Percentiles rank a stretch among this genome's conserved stretches.
Conservation (phyloP, 1,284 basidiomycete genomes). For the Sanguinoderma infundibulare region DNA sequence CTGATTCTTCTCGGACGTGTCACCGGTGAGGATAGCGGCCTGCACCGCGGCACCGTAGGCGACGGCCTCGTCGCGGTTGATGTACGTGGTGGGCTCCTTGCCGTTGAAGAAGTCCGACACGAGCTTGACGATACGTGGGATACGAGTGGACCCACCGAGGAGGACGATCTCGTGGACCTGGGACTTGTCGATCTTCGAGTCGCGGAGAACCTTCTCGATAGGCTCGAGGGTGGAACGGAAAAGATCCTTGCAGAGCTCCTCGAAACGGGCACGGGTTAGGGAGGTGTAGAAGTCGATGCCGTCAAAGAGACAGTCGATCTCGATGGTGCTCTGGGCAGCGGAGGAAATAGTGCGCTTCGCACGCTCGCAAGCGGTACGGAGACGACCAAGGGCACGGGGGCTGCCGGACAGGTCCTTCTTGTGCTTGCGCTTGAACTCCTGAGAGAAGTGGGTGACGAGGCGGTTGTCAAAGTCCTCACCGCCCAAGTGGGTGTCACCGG, state of each 20-base stretch:
- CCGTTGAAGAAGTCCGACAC: slow-evolving; percentile 99
- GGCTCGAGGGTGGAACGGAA: slow-evolving; percentile 98
- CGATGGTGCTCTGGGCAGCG: slow-evolving; percentile 94
- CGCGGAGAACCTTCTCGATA: slow-evolving; percentile 97
- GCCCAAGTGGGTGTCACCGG: slow-evolving; percentile 99
- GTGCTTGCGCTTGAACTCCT: slow-evolving; percentile 99
- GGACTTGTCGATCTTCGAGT: slow-evolving; percentile 97
- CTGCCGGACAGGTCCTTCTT: slow-evolving; percentile 96
- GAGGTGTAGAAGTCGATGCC: slow-evolving; percentile 99
- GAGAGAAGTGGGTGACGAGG: slow-evolving; percentile 96
- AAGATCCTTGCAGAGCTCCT: slow-evolving; percentile 96
- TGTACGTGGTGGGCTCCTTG: slow-evolving; percentile 94
- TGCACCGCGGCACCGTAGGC: slow-evolving; percentile 99
- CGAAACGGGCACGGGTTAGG: slow-evolving; percentile 98
- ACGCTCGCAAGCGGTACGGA: slow-evolving; percentile 97
- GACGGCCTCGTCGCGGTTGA: slow-evolving; percentile 99
- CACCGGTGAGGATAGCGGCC: slow-evolving; percentile 96
- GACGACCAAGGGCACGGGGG: slow-evolving; percentile 94
- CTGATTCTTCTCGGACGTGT: slow-evolving; percentile 98
- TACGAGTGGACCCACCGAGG: slow-evolving; percentile 98
- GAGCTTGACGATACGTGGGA: slow-evolving; percentile 97
- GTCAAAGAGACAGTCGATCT: slow-evolving; percentile 98
- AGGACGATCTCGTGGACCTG: slow-evolving; percentile 97
- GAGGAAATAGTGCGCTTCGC: slow-evolving; percentile 99
- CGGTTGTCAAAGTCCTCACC: too few relatives aligned